Base-by-base conservation (phyloP, 2,329 filamentous ascomycete species). In the Alternaria triticimaculans region DNA sequence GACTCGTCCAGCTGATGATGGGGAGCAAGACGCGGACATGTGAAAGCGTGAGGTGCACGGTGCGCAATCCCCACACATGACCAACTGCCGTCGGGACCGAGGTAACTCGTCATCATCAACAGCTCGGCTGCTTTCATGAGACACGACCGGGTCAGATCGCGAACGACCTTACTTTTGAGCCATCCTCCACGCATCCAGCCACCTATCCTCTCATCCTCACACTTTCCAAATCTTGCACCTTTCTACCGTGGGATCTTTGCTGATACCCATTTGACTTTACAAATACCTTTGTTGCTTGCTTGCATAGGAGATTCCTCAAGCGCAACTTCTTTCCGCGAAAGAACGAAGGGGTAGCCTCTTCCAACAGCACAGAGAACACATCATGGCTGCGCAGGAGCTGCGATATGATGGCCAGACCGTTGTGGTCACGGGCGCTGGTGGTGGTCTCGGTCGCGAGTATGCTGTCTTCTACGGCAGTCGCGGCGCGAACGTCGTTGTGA, bases 401-500 rank as follows among this genome's bases (percentile, higher is more conserved):
- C 88, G 93, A 76, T 97, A 91, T 80, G 94, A 96, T 83, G 91
- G 90, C 82, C 93, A 96, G 86, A 93, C 93, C 72, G 92, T 94
- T 74, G 92, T 97, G 71, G 90, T 97, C 71, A 97, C 93, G 51
- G 93, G 93, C 75, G 92, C 92, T 67, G 93, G 93, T 68, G 92
- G 91, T 80, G 93, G 93, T 69, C 82, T 96, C 60, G 92, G 92
- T 70, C 92, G 90, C 82, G 90, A 90, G 79, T 96, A 96, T 83
- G 91, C 92, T 72, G 84, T 90, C 64, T 98, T 97, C 86, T 98
- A 97, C 79, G 96, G 88, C 62, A 94, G 92, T 60, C 89, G 95
- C 78, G 96, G 96, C 76, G 96, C 94, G 73, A 96, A 91, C 82
- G 92, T 97, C 73, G 95, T 99, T 51, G 96, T 99, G 75, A 99